A percentile compares a stretch with the other conserved stretches of the same genome.
Evolutionary conservation across 345 rosid genomes (phyloP).

Genomic region (Garcia nutans): DNA sequence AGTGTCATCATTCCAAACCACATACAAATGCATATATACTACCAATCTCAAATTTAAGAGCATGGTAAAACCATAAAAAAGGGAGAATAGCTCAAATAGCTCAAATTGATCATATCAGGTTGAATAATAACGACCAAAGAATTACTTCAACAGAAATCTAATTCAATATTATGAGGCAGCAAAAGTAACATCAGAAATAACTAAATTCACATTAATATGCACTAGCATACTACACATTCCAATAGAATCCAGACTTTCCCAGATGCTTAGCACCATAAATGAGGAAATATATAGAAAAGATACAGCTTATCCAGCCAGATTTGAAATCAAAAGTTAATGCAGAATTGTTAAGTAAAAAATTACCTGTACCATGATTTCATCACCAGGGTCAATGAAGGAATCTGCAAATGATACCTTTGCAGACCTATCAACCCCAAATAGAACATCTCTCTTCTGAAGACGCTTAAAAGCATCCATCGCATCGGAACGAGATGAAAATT

Average conservation of each 20-base stretch:
- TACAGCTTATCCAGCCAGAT: background rate
- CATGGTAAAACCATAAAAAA: background rate
- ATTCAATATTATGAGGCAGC: background rate
- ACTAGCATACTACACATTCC: background rate
- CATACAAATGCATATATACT: background rate
- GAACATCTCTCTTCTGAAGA: conserved; percentile 84
- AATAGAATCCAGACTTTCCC: background rate
- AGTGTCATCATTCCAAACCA: background rate
- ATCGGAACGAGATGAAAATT: conserved; percentile 87
- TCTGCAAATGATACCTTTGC: conserved; percentile 97
- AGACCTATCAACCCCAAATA: conserved; percentile 94
- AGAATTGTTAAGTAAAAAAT: conserved; percentile 28
- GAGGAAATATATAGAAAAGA: background rate
- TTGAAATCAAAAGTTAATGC: conserved; percentile 22
- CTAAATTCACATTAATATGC: background rate
- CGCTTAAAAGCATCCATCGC: conserved; percentile 94
- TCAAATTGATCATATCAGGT: background rate
- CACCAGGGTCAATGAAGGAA: conserved; percentile 90
- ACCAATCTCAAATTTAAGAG: background rate
- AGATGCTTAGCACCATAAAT: conserved; percentile 1
- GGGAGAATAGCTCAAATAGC: too few relatives aligned
- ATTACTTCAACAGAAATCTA: background rate
- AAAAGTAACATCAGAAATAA: background rate
- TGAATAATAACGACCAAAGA: background rate
- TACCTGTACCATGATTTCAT: conserved; percentile 99